phyloP scores from a whole-genome alignment of 139 green algal genomes.

The Coelastrella sp. region DNA sequence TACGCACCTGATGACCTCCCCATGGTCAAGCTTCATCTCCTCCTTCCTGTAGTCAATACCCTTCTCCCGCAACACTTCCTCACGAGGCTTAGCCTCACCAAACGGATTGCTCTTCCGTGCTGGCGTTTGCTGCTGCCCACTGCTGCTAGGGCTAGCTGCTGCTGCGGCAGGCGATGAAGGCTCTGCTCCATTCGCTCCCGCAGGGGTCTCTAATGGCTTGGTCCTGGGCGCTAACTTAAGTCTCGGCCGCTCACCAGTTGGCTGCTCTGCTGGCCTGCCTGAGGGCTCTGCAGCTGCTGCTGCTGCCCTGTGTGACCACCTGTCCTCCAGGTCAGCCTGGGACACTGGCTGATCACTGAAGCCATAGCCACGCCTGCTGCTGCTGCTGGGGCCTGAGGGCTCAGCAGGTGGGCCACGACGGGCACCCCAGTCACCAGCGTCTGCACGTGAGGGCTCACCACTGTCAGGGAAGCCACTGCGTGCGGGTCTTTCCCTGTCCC shows the following conservation, averaged over 20 bases:
- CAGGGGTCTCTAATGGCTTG: constrained; percentile 50
- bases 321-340: constrained; percentile 50
- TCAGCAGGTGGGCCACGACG: constrained; percentile 29
- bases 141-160: constrained; percentile 6
- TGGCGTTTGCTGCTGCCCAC: background rate
- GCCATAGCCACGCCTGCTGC: constrained; percentile 42
- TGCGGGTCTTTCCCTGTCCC: constrained; percentile 48
- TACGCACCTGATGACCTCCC: constrained; percentile 61
- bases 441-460: constrained; percentile 48
- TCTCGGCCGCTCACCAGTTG: constrained; percentile 57
- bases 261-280: background rate
- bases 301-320: constrained; percentile 7
- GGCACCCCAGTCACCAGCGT: constrained; percentile 52
- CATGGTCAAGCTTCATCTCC: constrained; percentile 71
- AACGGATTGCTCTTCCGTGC: constrained; percentile 79
- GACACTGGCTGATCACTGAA: constrained; percentile 33
- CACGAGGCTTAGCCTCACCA: constrained; percentile 84
- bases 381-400: background rate
- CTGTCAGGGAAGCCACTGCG: constrained; percentile 19
- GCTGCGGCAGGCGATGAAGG: background rate
- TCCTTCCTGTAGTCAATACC: constrained; percentile 79
- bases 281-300: constrained; percentile 9
- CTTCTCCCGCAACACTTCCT: constrained; percentile 94
- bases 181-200: constrained; percentile 12
- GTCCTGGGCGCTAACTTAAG: constrained; percentile 76